Conservation (phyloP, 1,139 yeast species). For the Trichomonascaceae sp. region DNA sequence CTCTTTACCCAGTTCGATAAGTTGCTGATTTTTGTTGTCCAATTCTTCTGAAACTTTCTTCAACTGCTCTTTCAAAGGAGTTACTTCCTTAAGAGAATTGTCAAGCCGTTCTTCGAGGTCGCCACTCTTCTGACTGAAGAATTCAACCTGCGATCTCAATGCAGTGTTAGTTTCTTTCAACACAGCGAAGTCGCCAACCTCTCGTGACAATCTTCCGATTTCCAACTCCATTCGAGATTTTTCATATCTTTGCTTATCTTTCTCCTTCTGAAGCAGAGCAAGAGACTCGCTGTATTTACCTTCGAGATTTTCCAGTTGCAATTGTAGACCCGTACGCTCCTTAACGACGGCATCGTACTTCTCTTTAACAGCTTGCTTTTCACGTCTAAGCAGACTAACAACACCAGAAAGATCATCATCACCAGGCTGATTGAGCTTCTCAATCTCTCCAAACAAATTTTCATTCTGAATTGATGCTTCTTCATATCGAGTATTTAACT, state of each 20-base stretch:
- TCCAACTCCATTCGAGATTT: conserved; percentile 35
- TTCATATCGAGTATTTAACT: conserved; percentile 41
- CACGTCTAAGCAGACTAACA: conserved; percentile 60
- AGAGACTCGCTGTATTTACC: conserved; percentile 31
- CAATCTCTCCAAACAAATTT: conserved; percentile 65
- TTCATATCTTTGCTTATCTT: conserved; percentile 40
- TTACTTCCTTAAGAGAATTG: conserved; percentile 29
- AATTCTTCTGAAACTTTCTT: conserved; percentile 36
- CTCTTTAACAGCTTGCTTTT: conserved; percentile 65
- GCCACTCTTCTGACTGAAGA: conserved; percentile 29
- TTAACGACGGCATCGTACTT: conserved; percentile 46
- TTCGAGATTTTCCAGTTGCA: conserved; percentile 29
- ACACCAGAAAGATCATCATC: conserved; percentile 48
- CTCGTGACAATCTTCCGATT: conserved; percentile 50
- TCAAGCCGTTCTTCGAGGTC: conserved; percentile 34
- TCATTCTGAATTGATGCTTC: conserved; percentile 64
- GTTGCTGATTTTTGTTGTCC: conserved; percentile 39
- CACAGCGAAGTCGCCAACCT: conserved; percentile 61
- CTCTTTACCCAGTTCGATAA: conserved; percentile 39
- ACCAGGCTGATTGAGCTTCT: conserved; percentile 28
- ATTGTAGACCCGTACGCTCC: conserved; percentile 45
- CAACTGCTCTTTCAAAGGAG: conserved; percentile 35
- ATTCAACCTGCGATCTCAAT: conserved; percentile 49
- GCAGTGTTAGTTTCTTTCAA: conserved; percentile 69
- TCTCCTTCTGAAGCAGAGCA: conserved; percentile 28